Evolutionary conservation across 1,284 basidiomycete species (phyloP), one percentile per base, ranked within the genome.

Genomic region (Naganishia albida): DNA sequence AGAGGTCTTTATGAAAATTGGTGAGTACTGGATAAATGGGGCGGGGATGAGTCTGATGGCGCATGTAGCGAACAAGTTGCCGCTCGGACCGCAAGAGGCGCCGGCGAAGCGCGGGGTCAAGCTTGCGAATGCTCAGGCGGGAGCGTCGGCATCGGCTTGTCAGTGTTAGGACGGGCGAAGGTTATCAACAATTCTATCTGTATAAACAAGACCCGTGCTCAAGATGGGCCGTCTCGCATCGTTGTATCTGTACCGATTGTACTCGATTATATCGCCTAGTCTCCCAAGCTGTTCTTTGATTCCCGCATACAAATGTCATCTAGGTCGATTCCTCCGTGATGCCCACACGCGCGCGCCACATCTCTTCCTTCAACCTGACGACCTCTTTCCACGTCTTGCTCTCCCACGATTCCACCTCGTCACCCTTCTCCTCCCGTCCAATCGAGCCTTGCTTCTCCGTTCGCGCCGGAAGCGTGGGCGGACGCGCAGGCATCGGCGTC

Each of bases 381-480:
- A 96, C 78, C 79, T 91, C 88, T 72, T 86, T 88, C 91, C 92
- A 96, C 46, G 89, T 88, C 67, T 88, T 84, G 74, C 91, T 90
- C 78, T 95, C 93, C 93, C 92, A 95, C 2, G 85, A 88, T 25
- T 85, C 80, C 46, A 87, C 85, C 18, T 86, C 84, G 15, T 75
- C 75, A 30, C 63, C 65, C 7, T 54, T 30, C 18, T 44, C 51
- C 16, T 18, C 73, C 69, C 23, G 71, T 68, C 46, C 74, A 70
- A 68, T 70, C 67, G 63, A 74, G 69, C 30, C 68, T 63, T 48
- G 49, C 64, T 55, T 72, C 70, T 0, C 66, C 67, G 28, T 74
- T 13, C 50, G 34, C 20, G 26, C 30, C 6, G 62, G 62, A 16
- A 56, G 43, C 13, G 44, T 34, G 15, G 57, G 57, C 34, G 34